Conservation (phyloP, 768 basidiomycete species). For the Leccinum variicolor region DNA sequence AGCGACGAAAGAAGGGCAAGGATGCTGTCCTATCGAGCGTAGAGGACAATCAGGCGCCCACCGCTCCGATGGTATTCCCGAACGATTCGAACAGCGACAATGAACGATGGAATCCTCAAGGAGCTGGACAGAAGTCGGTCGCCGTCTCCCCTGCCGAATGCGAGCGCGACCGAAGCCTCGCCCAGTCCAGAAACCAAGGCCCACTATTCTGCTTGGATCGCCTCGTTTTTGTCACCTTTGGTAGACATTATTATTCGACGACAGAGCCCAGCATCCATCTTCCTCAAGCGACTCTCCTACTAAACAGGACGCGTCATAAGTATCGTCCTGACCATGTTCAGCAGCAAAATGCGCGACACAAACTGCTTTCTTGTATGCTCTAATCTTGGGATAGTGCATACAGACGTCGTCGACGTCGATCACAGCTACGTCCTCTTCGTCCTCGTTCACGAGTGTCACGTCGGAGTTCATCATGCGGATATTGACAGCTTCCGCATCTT, state of each 20-base stretch:
- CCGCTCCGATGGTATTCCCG: slow-evolving; percentile 10
- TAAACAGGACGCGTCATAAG: not conserved
- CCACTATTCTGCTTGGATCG: not conserved
- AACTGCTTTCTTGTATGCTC: slow-evolving; percentile 24
- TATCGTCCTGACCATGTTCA: not conserved
- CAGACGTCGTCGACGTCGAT: slow-evolving; percentile 20
- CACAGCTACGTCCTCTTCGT: slow-evolving; percentile 7
- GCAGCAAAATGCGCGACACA: not conserved
- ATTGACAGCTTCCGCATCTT: not conserved
- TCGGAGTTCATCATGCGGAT: slow-evolving; percentile 21
- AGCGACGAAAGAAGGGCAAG: slow-evolving; percentile 48
- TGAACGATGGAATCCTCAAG: slow-evolving; percentile 25
- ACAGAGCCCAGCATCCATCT: slow-evolving; percentile 7
- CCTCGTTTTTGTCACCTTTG: no score
- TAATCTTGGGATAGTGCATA: slow-evolving; percentile 15
- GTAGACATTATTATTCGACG: slow-evolving; percentile 4
- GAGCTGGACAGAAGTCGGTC: slow-evolving; percentile 24
- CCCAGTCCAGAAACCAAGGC: slow-evolving; percentile 36
- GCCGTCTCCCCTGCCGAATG: slow-evolving; percentile 14
- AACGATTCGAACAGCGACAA: slow-evolving; percentile 17
- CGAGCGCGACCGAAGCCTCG: slow-evolving; percentile 36
- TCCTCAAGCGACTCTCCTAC: slow-evolving; percentile 14
- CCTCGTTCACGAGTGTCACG: slow-evolving; percentile 26
- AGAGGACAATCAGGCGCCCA: slow-evolving; percentile 22
- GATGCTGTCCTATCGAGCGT: slow-evolving; percentile 44